Base-by-base conservation (phyloP, 2,329 filamentous ascomycete genomes). In the Catunica adiposa region DNA sequence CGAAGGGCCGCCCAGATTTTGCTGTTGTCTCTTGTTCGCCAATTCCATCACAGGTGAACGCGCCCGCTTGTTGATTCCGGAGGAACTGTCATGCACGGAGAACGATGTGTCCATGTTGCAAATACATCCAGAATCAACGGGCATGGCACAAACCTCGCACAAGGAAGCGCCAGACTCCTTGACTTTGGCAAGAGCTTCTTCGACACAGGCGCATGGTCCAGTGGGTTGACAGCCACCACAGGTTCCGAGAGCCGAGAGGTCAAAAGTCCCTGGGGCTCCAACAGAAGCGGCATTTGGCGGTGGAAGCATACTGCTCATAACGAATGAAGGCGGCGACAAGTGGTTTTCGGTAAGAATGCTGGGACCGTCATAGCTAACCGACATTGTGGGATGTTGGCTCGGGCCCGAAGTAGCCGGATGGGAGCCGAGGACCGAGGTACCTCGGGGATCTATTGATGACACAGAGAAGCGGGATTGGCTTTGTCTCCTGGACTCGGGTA, bases 141-240 rank as follows among this genome's bases (percentile, higher is more conserved):
- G 50, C 50, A 52, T 77, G 65, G 44, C 54, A 22, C 85, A 89
- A 56, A 79, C 80, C 51, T 76, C 79, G 64, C 84, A 89, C 50
- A 52, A 38, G 7, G 29, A 22, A 17, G 20, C 29, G 8, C 50
- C 31, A 22, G 78, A 80, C 23, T 77, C 64, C 5, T 72, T 64
- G 34, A 76, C 69, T n/a, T 69, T 70, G n/a, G 72, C 70, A 50
- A 82, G 68, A 29, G 73, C 77, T 59, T 78, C 72, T 22, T 82
- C 78, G 51, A 76, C 75, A 63, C 80, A 83, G 9, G 75, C 74
- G 64, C 80, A 83, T 1, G 67, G 66, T 4, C 75, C 73, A 25
- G 69, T 70, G 6, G 74, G 68, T 20, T 71, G 71, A 62, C 79
- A 83, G 29, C 72, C 72, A 25, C 78, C 79, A 63, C 80, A 83